A percentile compares a stretch with the other conserved stretches of the same genome.
phyloP scores from a whole-genome alignment of 2,329 filamentous ascomycete genomes.

The Paecilomyces sp. region DNA sequence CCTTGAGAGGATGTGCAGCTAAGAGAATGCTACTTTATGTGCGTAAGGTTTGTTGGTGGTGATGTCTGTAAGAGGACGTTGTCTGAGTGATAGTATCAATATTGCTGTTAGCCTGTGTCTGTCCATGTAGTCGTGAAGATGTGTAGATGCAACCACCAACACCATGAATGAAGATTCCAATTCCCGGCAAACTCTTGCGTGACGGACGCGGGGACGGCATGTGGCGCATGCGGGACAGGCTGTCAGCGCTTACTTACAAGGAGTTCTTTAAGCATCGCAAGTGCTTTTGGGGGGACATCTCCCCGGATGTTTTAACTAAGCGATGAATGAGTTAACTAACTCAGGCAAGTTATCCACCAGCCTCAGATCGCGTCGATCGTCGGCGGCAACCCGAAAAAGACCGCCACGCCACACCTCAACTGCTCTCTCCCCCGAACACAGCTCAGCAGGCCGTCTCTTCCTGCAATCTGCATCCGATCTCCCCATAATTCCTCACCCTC shows the following conservation, averaged over 20 bases:
- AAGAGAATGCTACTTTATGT: too few species aligned
- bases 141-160: not conserved
- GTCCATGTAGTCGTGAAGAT: too few species aligned
- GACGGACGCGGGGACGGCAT: not conserved
- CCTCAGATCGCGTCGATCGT: not conserved
- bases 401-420: not conserved
- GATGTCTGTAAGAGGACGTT: too few species aligned
- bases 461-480: not conserved
- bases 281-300: not conserved
- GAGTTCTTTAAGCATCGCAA: not conserved
- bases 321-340: too few species aligned
- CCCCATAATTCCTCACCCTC: not conserved
- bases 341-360: not conserved
- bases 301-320: too few species aligned
- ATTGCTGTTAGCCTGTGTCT: too few species aligned
- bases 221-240: not conserved
- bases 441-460: not conserved
- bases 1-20: too few species aligned
- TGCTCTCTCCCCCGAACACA: not conserved
- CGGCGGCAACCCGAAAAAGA: not conserved
- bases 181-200: not conserved
- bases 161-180: not conserved
- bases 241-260: not conserved
- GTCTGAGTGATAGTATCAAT: too few species aligned
- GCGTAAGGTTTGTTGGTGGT: too few species aligned